Percentiles rank a stretch among this genome's conserved stretches.
phyloP scores from a whole-genome alignment of 805 yeast species.

The Metschnikowia noctiluminum region DNA sequence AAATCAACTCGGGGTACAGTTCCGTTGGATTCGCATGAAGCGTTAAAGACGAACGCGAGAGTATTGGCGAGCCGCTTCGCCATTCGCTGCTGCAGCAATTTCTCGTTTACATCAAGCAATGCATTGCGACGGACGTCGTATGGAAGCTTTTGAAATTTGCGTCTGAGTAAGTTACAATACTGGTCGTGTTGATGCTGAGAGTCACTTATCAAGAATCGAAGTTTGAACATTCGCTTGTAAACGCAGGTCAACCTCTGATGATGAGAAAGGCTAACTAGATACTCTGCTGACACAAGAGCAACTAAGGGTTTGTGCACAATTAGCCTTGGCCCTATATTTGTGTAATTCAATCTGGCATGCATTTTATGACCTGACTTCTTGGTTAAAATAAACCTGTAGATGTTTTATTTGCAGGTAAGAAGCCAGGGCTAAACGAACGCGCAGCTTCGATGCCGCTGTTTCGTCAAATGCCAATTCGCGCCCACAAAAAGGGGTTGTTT shows the following conservation, averaged over 20 bases:
- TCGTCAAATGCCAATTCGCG: background rate
- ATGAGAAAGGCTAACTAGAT: slow-evolving; percentile 10
- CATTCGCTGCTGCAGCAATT: slow-evolving; percentile 5
- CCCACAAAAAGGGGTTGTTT: no score
- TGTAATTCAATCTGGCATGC: slow-evolving; percentile 4
- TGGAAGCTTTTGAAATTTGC: slow-evolving; percentile 19
- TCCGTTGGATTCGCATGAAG: slow-evolving; percentile 10
- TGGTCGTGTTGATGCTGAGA: slow-evolving; percentile 11
- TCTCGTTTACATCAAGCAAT: slow-evolving; percentile 4
- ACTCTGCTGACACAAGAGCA: slow-evolving; percentile 7
- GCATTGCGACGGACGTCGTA: slow-evolving; percentile 11
- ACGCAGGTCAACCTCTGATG: slow-evolving; percentile 8
- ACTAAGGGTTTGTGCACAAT: slow-evolving; percentile 5
- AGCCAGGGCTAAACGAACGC: background rate
- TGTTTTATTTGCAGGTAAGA: no score
- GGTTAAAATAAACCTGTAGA: no score
- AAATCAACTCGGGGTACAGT: slow-evolving; percentile 5
- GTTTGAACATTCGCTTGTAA: slow-evolving; percentile 32
- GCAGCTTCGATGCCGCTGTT: background rate
- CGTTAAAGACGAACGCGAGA: slow-evolving; percentile 18
- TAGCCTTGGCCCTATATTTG: slow-evolving; percentile 13
- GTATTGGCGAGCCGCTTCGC: slow-evolving; percentile 15
- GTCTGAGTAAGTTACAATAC: slow-evolving; percentile 24
- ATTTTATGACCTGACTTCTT: background rate
- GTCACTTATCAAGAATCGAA: slow-evolving; percentile 25